A percentile compares a stretch with the other conserved stretches of the same genome.
These are phyloP conservation scores for Phoma sp. DNA, from an alignment of 2,329 filamentous ascomycete species.

Conservation along the genomic window DNA sequence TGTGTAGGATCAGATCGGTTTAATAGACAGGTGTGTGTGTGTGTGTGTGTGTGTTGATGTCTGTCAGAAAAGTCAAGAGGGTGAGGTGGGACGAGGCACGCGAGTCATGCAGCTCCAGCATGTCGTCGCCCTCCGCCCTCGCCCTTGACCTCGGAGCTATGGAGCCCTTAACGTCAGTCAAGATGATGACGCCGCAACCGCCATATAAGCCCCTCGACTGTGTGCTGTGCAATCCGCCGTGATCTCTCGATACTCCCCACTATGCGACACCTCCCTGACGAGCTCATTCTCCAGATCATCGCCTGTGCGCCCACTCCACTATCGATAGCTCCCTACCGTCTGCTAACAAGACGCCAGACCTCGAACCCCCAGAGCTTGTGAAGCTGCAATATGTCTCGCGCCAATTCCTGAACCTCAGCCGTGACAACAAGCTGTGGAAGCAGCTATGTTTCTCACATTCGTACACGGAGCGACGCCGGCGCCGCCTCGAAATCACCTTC, in stretches of 20 bases:
- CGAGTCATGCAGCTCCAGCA: slow-evolving; percentile 2
- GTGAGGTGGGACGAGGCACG: neutral
- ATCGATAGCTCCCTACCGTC: neutral
- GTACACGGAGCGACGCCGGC: slow-evolving; percentile 66
- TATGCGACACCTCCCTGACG: slow-evolving; percentile 40
- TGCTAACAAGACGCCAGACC: slow-evolving; percentile 52
- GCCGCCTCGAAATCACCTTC: slow-evolving; percentile 41
- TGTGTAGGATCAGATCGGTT: no score
- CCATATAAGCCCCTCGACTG: neutral
- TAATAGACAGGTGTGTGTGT: no score
- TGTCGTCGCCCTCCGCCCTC: slow-evolving; percentile 10
- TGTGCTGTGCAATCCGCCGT: neutral
- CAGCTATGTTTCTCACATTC: slow-evolving; percentile 75
- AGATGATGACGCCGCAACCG: neutral
- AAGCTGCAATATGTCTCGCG: slow-evolving; percentile 72
- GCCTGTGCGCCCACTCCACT: slow-evolving; percentile 41
- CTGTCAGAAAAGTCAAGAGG: slow-evolving; percentile 48
- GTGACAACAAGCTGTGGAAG: slow-evolving; percentile 78
- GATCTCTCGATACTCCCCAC: neutral
- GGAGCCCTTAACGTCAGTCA: slow-evolving; percentile 1
- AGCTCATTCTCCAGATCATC: slow-evolving; percentile 53
- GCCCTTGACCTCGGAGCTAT: slow-evolving; percentile 1
- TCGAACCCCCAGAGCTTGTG: slow-evolving; percentile 68
- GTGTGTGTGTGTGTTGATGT: no score
- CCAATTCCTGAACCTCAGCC: slow-evolving; percentile 63